These are phyloP conservation scores for Psilocybe azurescens DNA, from an alignment of 768 basidiomycete genomes.

Conservation along the genomic window DNA sequence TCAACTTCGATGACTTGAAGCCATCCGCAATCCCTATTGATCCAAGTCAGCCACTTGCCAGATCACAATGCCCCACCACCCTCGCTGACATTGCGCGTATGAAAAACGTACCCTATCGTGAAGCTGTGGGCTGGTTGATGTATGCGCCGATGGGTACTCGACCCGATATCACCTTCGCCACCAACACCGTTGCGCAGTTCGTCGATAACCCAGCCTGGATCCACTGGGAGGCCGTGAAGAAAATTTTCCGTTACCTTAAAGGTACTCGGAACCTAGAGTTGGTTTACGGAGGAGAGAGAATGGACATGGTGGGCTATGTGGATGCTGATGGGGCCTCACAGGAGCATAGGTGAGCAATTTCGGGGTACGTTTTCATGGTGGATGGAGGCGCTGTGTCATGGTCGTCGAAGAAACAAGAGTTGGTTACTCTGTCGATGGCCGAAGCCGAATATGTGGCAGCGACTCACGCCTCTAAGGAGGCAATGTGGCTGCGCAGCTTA, in stretches of 20 bases:
- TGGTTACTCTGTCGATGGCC: too few species aligned
- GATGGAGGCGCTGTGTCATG: too few species aligned
- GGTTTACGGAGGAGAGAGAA: too few species aligned
- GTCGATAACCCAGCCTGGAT: not conserved
- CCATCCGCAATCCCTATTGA: conserved; percentile 20
- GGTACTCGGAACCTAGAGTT: conserved; percentile 3
- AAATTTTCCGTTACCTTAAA: conserved; percentile 11
- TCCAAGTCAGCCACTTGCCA: conserved; percentile 13
- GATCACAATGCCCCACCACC: conserved; percentile 26
- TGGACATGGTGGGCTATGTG: too few species aligned
- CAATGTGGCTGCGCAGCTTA: too few species aligned
- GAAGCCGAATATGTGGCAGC: too few species aligned
- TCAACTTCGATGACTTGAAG: conserved; percentile 26
- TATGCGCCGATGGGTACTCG: conserved; percentile 4
- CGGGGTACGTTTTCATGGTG: not conserved
- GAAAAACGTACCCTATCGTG: conserved; percentile 25
- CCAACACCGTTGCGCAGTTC: not conserved
- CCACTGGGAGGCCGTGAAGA: conserved; percentile 17
- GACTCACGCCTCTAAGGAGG: too few species aligned
- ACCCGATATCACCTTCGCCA: conserved; percentile 11
- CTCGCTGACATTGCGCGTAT: conserved; percentile 21
- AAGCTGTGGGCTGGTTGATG: conserved; percentile 33
- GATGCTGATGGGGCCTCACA: too few species aligned
- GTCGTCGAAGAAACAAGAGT: too few species aligned
- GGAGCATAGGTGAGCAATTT: not conserved